These are phyloP conservation scores for Sporothrix luriei DNA, from an alignment of 2,329 filamentous ascomycete genomes.

Conservation along the genomic window DNA sequence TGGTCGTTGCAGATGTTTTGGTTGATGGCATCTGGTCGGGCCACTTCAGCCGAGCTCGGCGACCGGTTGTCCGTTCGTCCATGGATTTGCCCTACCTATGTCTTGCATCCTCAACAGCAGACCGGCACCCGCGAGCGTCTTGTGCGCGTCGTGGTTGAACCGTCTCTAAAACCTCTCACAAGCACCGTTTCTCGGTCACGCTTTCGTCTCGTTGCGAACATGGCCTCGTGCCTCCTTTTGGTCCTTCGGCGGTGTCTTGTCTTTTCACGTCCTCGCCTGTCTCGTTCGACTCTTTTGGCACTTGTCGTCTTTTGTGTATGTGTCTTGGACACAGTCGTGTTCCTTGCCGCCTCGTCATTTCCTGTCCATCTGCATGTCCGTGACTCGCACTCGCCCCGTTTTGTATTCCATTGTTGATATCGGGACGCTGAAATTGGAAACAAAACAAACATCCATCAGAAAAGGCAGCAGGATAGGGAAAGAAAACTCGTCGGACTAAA, in stretches of 20 bases:
- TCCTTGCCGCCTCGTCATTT: neutral
- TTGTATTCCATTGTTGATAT: neutral
- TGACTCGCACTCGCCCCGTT: too few species aligned
- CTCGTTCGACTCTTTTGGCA: neutral
- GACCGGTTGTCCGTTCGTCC: neutral
- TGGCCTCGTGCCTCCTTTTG: neutral
- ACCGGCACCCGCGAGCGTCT: neutral
- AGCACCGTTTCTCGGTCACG: neutral
- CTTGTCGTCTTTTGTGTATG: neutral
- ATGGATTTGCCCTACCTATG: neutral
- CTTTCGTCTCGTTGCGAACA: neutral
- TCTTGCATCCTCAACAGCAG: neutral
- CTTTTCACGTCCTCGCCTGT: neutral
- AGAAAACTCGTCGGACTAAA: neutral
- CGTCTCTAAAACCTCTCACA: neutral
- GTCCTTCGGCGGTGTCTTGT: neutral
- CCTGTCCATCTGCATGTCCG: neutral
- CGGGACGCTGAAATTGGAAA: neutral
- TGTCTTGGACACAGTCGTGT: neutral
- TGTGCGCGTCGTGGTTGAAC: neutral
- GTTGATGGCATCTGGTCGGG: neutral
- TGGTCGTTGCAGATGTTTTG: neutral
- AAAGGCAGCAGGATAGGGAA: slow-evolving; percentile 14
- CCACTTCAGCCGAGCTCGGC: slow-evolving; percentile 11
- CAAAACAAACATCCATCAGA: neutral